Evolutionary conservation across 2,329 filamentous ascomycete genomes (phyloP), one percentile per base, ranked within the genome.

Genomic region (Calonectria crousiana): DNA sequence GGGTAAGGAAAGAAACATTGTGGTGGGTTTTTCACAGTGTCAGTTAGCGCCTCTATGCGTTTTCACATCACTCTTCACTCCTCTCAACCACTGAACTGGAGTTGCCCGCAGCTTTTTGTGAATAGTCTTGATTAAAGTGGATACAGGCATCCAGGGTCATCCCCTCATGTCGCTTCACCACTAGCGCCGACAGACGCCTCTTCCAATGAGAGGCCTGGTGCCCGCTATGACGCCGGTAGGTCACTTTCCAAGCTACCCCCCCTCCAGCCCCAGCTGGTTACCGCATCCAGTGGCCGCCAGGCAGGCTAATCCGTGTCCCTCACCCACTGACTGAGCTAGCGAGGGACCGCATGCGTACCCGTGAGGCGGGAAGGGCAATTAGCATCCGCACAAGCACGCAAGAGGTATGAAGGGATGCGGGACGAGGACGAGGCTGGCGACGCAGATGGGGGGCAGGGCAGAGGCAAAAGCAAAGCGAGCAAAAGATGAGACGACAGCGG

Each of bases 81-180:
- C 64, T 51, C 38, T 60, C 71, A 26, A 51, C 60, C 71, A 69
- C 53, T 75, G 66, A 75, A 69, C 62, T 36, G 30, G 44, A 11
- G 18, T 66, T 30, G 51, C 67, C 53, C 49, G 32, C 73, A 62
- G 70, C 62, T 72, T 53, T 66, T 75, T 74, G 70, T 72, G 67
- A 74, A 73, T 74, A 73, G 74, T 74, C 76, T 77, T 74, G 51
- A 76, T 77, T 65, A 73, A 67, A 75, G 73, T 78, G 78, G 75
- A 41, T 32, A 75, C 64, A 58, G 49, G 32, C n/a, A 62, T 56
- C 71, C 69, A 79, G 70, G 78, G 76, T 68, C 32, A 69, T 67
- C 32, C 71, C 49, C 49, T 62, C 71, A 64, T 67, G 52, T 62
- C 52, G 47, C 65, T 67, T 69, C 49, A 49, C 49, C 74, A 71